Percentiles rank a stretch among this genome's conserved stretches.
phyloP scores from a whole-genome alignment of 2,329 filamentous ascomycete species.

The Ascochyta rabiei region DNA sequence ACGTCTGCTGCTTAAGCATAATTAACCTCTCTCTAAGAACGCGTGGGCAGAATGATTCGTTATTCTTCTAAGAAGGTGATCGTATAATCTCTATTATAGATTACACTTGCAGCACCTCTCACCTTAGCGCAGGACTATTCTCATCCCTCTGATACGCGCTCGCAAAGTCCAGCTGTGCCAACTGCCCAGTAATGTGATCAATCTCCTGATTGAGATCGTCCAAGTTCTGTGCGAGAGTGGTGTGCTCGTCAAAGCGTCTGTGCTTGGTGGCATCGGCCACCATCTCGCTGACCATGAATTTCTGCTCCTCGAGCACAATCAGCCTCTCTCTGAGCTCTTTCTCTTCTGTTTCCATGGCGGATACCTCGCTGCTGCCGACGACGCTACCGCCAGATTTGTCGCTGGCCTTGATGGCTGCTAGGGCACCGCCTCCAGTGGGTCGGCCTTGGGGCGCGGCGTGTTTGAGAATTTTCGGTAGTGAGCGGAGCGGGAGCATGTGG shows the following conservation, averaged over 20 bases:
- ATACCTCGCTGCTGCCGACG: constrained; percentile 63
- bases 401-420: constrained; percentile 66
- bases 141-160: constrained; percentile 52
- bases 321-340: constrained; percentile 79
- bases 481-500: constrained; percentile 84
- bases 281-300: constrained; percentile 88
- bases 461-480: constrained; percentile 55
- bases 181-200: constrained; percentile 66
- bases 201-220: constrained; percentile 85
- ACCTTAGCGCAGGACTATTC: constrained; percentile 19
- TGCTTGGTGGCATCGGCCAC: constrained; percentile 76
- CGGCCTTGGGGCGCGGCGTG: constrained; percentile 62
- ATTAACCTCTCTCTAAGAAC: no score
- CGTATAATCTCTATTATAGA: background rate
- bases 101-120: background rate
- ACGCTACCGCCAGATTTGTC: constrained; percentile 60
- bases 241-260: constrained; percentile 84
- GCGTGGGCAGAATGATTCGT: no score
- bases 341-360: constrained; percentile 79
- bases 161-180: constrained; percentile 70
- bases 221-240: constrained; percentile 76
- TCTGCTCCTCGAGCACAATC: constrained; percentile 88
- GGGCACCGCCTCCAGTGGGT: constrained; percentile 49
- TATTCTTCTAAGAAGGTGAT: no score
- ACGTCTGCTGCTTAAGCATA: no score